Base-by-base conservation (phyloP, 306 rosid genomes). In the Vigna radiata region DNA sequence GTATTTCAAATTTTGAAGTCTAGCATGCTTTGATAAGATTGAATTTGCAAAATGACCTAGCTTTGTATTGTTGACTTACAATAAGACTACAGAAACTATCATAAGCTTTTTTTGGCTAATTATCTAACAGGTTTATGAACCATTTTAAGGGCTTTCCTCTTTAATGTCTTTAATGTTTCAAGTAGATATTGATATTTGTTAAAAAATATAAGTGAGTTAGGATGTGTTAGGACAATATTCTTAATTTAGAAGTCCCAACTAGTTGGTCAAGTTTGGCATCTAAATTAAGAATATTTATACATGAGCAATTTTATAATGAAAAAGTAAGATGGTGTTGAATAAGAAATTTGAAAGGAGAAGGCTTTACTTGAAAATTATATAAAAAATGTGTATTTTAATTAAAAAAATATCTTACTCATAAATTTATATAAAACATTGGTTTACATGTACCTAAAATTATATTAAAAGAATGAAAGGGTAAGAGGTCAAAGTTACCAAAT, bases 1-100 rank as follows among this genome's bases (percentile, higher is more conserved):
- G 33, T 16, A 52, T 60, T 83, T 84, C 80, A 62, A 85, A 86
- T 73, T 84, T 83, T 47, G 63, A 72, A 50, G 47, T 61, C 79
- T 27, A 61, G 49, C 8, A 0, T 56, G 86, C 78, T 85, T 75
- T 79, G 50, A 55, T 65, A 64, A 77, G 78, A 55, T 37, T 55
- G 56, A 72, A 82, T 50, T 71, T 58, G 69, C 44, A 70, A 15
- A 19, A 16, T 16, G 29, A 33, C 14, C 62, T 41, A 8, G 13
- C 46, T 63, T 55, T 66, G 31, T 64, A 66, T 73, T 5, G 44
- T 61, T 72, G 70, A 56, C 74, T 52, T 53, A 43, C 56, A 15
- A 11, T 50, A 25, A 52, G 68, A 55, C 48, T 62, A 6, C 60
- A 73, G 23, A 43, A 50, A 21, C 33, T n/a, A 9, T 41, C 23